Evolutionary conservation across 2,329 filamentous ascomycete genomes (phyloP).

Genomic region (Dichotomopilus funicola): DNA sequence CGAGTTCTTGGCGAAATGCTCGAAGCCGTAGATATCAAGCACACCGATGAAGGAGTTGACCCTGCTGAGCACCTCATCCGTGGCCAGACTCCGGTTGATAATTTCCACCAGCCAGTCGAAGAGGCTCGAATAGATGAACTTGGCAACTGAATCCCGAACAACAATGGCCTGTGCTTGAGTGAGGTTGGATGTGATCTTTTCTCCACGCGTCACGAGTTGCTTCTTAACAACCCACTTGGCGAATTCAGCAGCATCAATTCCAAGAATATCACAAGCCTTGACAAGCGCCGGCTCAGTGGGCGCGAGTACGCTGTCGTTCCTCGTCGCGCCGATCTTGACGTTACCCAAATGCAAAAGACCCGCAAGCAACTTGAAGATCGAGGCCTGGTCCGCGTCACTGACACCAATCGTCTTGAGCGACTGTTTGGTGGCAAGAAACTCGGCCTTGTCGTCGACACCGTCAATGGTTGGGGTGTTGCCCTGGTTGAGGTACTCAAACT

Average conservation of each 20-base stretch:
- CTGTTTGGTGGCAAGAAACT: slow-evolving; percentile 81
- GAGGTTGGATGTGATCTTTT: slow-evolving; percentile 95
- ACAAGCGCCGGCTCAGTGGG: slow-evolving; percentile 75
- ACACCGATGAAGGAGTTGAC: slow-evolving; percentile 94
- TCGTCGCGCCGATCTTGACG: slow-evolving; percentile 86
- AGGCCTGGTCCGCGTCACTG: slow-evolving; percentile 61
- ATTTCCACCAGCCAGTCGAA: slow-evolving; percentile 99
- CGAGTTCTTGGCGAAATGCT: slow-evolving; percentile 99
- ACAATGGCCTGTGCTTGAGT: slow-evolving; percentile 90
- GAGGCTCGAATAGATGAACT: slow-evolving; percentile 96
- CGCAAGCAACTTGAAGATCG: slow-evolving; percentile 86
- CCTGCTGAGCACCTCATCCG: slow-evolving; percentile 74
- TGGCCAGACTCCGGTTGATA: slow-evolving; percentile 86
- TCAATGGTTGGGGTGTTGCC: slow-evolving; percentile 86
- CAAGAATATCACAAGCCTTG: slow-evolving; percentile 76
- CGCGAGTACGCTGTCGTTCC: slow-evolving; percentile 78
- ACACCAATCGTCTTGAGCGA: slow-evolving; percentile 88
- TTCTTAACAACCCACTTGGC: slow-evolving; percentile 99
- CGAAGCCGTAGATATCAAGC: slow-evolving; percentile 98
- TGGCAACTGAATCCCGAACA: slow-evolving; percentile 93
- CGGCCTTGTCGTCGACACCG: slow-evolving; percentile 89
- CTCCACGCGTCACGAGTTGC: slow-evolving; percentile 88
- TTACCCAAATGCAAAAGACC: slow-evolving; percentile 92
- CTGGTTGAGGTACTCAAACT: slow-evolving; percentile 95
- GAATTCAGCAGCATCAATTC: slow-evolving; percentile 79